phyloP scores from a whole-genome alignment of 2,329 filamentous ascomycete species.

The Clonostachys rosea region DNA sequence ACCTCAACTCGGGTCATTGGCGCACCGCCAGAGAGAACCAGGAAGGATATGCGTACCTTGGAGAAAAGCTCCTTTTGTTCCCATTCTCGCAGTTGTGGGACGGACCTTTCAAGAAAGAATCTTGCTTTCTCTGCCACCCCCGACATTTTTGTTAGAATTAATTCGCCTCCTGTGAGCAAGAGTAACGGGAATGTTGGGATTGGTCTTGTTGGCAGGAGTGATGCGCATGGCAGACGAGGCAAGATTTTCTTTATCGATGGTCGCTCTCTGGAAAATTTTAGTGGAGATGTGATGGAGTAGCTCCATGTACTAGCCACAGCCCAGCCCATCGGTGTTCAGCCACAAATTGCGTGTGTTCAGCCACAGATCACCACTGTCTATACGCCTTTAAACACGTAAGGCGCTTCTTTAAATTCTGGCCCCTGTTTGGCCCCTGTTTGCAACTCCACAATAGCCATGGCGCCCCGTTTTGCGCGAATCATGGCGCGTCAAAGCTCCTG shows the following conservation, averaged over 20 bases:
- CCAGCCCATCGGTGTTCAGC: no score
- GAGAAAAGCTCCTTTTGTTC: constrained; percentile 89
- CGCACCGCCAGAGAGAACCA: neutral
- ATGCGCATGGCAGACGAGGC: neutral
- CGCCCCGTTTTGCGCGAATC: no score
- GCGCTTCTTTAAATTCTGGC: no score
- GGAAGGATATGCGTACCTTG: constrained; percentile 44
- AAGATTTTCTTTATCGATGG: constrained; percentile 1
- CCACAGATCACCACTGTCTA: neutral
- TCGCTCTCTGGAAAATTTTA: constrained; percentile 6
- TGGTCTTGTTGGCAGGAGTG: no score
- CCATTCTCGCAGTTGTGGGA: constrained; percentile 88
- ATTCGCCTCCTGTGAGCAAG: no score
- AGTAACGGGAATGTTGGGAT: neutral
- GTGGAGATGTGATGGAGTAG: constrained; percentile 3
- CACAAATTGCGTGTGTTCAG: no score
- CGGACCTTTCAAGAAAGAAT: constrained; percentile 88
- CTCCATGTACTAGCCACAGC: no score
- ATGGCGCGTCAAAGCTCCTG: neutral
- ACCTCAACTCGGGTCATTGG: no score
- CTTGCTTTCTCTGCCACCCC: constrained; percentile 89
- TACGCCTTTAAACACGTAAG: neutral
- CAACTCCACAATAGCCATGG: no score
- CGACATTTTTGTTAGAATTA: constrained; percentile 51
- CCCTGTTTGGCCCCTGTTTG: no score